Evolutionary conservation across 345 rosid species (phyloP), one percentile per base, ranked within the genome.

Genomic region (Ceriops tagal): DNA sequence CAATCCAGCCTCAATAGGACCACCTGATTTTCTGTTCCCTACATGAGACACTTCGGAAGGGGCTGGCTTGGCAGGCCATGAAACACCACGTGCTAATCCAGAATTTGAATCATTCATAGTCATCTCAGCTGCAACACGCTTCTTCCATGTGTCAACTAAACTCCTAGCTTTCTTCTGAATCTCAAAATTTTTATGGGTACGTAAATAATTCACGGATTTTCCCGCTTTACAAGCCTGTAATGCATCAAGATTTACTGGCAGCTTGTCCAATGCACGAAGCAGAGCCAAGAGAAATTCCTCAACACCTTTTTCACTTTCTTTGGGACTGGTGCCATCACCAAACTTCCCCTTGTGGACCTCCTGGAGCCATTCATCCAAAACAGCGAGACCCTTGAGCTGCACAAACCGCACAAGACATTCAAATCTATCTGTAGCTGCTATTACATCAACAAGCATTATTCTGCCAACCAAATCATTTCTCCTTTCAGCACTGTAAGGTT

Each of bases 291-390:
- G 88, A 67, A 91, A 91, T n/a, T 91, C 97, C 43, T 93, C 98
- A 1, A 85, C 78, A 15, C 85, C 71, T 68, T 83, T 86, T 65
- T 89, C 97, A 72, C 59, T 73, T 26, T 91, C 97, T 80, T 80
- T 91, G 68, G 82, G 81, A 75, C 91, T 71, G 57, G 77, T 58
- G 75, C 71, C 85, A 77, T 93, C 96, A 61, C 97, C 92, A 65
- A 81, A 69, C 77, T 89, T 91, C 71, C 97, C 96, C 77, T 83
- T 91, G 61, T 91, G 98, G 62, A 91, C 81, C 81, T 93, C 97
- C 77, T 93, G 98, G 24, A 93, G 91, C 98, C 98, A 93, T 58
- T 88, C 98, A 79, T 93, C 98, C 77, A 91, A 85, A 3, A 89
- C 90, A 58, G 89, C 85, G 73, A 91, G 81, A 53, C 98, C 98